Evolutionary conservation across 2,329 filamentous ascomycete species (phyloP), one percentile per base, ranked within the genome.

Genomic region (Colletotrichum cordylinicola): DNA sequence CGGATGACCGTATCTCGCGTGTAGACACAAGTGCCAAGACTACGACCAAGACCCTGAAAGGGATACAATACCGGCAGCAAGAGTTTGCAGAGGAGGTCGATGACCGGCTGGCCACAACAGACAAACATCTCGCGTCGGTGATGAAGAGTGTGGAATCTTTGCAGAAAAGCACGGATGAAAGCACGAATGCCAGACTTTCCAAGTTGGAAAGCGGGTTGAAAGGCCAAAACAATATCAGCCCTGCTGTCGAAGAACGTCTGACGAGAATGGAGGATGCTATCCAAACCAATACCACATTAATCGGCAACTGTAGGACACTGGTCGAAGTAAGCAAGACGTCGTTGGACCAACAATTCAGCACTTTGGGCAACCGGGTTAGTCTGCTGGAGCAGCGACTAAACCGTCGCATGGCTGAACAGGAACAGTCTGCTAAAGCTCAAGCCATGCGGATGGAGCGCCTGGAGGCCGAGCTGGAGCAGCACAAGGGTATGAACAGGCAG

Each of bases 271-370:
- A 73, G n/a, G 56, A 67, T 37, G 43, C 43, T 37, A 35, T 64
- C 18, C 27, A 33, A 16, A 48, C 35, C 18, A 73, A 27, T 3
- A 31, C 27, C 18, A 37, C 56, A 27, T 58, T 75, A 21, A 68
- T 75, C 39, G 18, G 64, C 24, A 64, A 67, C 15, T 73, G 73
- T 39, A 75, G 69, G 60, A 73, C 64, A 8, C 27, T 75, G n/a
- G 64, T 75, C 10, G 73, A 73, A 35, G 62, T 58, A 8, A 73
- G 55, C 56, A 72, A 73, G 35, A 64, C 43, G 6, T 56, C 55
- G 3, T 15, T 72, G 8, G 73, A 65, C 29, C 73, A 75, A 29
- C 62, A 68, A 6, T 61, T 67, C 18, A 16, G 37, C 37, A 48
- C 18, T 5, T 33, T 75, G n/a, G 13, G 48, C 15, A 73, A 58